phyloP scores from a whole-genome alignment of 441 rosid species.

The Populus trichocarpa region DNA sequence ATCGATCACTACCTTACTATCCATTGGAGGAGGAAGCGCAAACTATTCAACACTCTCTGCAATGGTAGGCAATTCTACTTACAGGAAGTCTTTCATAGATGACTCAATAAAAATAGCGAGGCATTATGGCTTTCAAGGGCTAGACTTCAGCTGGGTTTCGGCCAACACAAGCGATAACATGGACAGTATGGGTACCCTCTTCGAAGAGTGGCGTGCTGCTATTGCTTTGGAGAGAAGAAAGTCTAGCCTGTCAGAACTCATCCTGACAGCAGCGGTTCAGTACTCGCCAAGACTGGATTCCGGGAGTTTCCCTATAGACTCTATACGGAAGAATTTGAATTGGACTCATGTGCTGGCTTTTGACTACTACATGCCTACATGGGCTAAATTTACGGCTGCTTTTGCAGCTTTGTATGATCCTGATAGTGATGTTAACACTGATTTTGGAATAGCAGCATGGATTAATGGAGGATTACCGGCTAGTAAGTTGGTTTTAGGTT shows the following conservation, averaged over 20 bases:
- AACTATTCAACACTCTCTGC: slow-evolving; percentile 13
- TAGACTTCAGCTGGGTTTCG: slow-evolving; percentile 31
- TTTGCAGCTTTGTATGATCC: slow-evolving; percentile 44
- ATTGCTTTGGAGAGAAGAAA: slow-evolving; percentile 28
- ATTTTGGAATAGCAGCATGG: slow-evolving; percentile 36
- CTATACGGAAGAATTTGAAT: slow-evolving; percentile 31
- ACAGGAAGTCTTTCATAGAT: slow-evolving; percentile 29
- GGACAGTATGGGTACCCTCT: slow-evolving; percentile 22
- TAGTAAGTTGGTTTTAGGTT: slow-evolving; percentile 38
- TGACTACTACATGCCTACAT: slow-evolving; percentile 38
- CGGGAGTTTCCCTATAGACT: slow-evolving; percentile 29
- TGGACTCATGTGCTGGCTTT: slow-evolving; percentile 43
- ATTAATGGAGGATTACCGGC: slow-evolving; percentile 31
- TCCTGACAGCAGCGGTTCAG: slow-evolving; percentile 23
- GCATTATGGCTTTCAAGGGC: slow-evolving; percentile 39
- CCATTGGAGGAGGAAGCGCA: slow-evolving; percentile 16
- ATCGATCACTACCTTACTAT: slow-evolving; percentile 27
- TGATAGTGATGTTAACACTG: slow-evolving; percentile 21
- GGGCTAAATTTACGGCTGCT: slow-evolving; percentile 28
- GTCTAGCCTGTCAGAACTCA: slow-evolving; percentile 14
- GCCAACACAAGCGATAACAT: slow-evolving; percentile 17
- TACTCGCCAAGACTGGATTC: slow-evolving; percentile 15
- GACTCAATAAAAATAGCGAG: slow-evolving; percentile 35
- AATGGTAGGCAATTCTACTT: slow-evolving; percentile 21
- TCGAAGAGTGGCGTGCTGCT: slow-evolving; percentile 45